Percentiles rank a stretch among this genome's conserved stretches.
Evolutionary conservation across 2,329 filamentous ascomycete species (phyloP).

Genomic region (Ilyonectria mors-panacis): DNA sequence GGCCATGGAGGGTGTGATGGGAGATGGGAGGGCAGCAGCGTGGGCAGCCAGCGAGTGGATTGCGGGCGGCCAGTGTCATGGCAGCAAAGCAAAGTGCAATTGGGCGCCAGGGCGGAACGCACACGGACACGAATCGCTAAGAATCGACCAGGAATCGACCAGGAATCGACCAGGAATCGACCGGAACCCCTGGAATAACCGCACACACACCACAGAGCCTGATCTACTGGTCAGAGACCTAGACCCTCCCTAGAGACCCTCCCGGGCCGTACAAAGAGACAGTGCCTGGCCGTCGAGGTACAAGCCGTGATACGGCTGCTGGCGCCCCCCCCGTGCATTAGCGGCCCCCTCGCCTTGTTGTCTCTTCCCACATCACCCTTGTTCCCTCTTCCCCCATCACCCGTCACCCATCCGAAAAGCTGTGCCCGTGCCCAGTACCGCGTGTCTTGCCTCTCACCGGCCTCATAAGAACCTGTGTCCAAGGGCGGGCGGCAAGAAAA

Average conservation of each 20-base stretch:
- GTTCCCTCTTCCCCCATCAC: constrained; percentile 46
- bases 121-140: too few relatives aligned
- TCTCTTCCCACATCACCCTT: constrained; percentile 47
- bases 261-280: constrained; percentile 35
- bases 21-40: too few relatives aligned
- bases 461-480: constrained; percentile 50
- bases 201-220: too few relatives aligned
- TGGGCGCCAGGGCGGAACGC: too few relatives aligned
- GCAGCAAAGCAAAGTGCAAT: too few relatives aligned
- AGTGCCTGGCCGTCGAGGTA: constrained; percentile 38
- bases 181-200: too few relatives aligned
- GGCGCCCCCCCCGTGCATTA: constrained; percentile 39
- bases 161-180: too few relatives aligned
- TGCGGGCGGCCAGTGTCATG: too few relatives aligned
- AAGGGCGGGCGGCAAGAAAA: constrained; percentile 26
- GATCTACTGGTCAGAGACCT: too few relatives aligned
- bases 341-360: constrained; percentile 42
- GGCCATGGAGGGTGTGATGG: too few relatives aligned
- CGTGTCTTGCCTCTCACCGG: constrained; percentile 48
- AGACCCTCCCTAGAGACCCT: not conserved
- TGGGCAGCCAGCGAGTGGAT: too few relatives aligned
- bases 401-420: constrained; percentile 40
- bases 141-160: too few relatives aligned
- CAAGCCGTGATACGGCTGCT: constrained; percentile 36
- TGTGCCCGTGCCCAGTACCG: constrained; percentile 44